phyloP scores from a whole-genome alignment of 2,329 filamentous ascomycete genomes.

The Fusarium sp. region DNA sequence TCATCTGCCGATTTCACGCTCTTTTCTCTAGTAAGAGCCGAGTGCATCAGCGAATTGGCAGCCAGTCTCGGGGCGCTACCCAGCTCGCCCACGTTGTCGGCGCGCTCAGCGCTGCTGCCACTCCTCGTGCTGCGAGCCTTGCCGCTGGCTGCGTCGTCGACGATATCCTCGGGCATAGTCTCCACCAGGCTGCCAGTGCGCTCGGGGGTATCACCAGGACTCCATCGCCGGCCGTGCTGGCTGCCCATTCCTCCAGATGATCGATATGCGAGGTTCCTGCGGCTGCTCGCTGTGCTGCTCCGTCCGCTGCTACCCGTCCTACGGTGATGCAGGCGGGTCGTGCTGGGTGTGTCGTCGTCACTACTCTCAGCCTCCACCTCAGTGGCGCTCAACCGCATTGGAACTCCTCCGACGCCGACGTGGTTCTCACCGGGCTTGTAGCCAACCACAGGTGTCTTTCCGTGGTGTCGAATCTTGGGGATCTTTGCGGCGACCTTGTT shows the following conservation, averaged over 20 bases:
- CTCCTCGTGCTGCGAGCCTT: conserved; percentile 63
- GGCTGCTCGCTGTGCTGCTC: conserved; percentile 71
- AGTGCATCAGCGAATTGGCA: conserved; percentile 67
- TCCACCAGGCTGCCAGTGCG: conserved; percentile 63
- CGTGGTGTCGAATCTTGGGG: conserved; percentile 89
- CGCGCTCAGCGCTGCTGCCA: conserved; percentile 68
- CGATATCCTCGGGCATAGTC: conserved; percentile 48
- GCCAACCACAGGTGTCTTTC: conserved; percentile 80
- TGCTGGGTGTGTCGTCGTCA: conserved; percentile 69
- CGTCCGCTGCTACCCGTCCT: conserved; percentile 80
- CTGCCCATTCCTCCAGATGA: conserved; percentile 59
- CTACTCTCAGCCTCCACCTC: conserved; percentile 92
- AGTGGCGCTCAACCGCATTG: conserved; percentile 91
- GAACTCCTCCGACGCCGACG: conserved; percentile 80
- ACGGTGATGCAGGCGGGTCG: conserved; percentile 69
- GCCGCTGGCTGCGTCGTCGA: conserved; percentile 58
- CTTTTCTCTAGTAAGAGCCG: conserved; percentile 70
- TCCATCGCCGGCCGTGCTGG: conserved; percentile 58
- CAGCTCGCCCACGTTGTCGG: conserved; percentile 70
- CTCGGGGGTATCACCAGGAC: conserved; percentile 67
- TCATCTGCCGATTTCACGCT: conserved; percentile 76
- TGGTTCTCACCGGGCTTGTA: conserved; percentile 84
- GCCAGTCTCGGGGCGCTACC: conserved; percentile 61
- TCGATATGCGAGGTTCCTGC: conserved; percentile 60
- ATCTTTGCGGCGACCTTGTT: conserved; percentile 85